Percentiles rank a stretch among this genome's conserved stretches.
Conservation (phyloP, 1,284 basidiomycete genomes). For the Anthracocystis panici-leucophaei region DNA sequence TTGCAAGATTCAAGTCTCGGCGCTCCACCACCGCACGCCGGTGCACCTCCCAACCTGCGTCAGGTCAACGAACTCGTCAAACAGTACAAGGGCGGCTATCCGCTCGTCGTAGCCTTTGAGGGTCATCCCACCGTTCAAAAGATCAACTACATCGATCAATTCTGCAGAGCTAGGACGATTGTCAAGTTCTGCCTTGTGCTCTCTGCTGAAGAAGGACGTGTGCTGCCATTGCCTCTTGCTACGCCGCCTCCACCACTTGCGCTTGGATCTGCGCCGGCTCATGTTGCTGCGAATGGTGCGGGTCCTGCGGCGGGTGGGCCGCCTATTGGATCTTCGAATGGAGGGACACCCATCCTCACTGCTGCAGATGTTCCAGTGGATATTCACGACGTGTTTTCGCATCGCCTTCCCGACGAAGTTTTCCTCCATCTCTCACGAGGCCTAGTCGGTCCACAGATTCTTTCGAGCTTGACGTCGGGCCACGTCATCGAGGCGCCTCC, state of each 20-base stretch:
- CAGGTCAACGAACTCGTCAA: slow-evolving; percentile 71
- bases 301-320: slow-evolving; percentile 73
- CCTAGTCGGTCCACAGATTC: slow-evolving; percentile 84
- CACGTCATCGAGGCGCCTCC: slow-evolving; percentile 87
- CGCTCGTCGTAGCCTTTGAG: slow-evolving; percentile 59
- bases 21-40: slow-evolving; percentile 34
- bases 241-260: slow-evolving; percentile 72
- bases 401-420: slow-evolving; percentile 93
- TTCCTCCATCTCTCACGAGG: slow-evolving; percentile 96
- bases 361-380: slow-evolving; percentile 89
- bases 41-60: slow-evolving; percentile 56
- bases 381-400: slow-evolving; percentile 93
- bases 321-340: slow-evolving; percentile 73
- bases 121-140: slow-evolving; percentile 79
- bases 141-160: slow-evolving; percentile 84
- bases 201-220: slow-evolving; percentile 85
- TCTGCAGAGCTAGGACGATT: slow-evolving; percentile 89
- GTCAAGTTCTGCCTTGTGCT: slow-evolving; percentile 92
- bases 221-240: slow-evolving; percentile 87
- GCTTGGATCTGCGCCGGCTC: slow-evolving; percentile 14
- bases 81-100: slow-evolving; percentile 61
- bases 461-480: slow-evolving; percentile 88
- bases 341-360: slow-evolving; percentile 75
- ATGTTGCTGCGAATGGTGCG: slow-evolving; percentile 36
- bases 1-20: slow-evolving; percentile 74